Percentiles rank a stretch among this genome's conserved stretches.
Conservation (phyloP, 2,329 filamentous ascomycete genomes). For the Corinectria fuckeliana region DNA sequence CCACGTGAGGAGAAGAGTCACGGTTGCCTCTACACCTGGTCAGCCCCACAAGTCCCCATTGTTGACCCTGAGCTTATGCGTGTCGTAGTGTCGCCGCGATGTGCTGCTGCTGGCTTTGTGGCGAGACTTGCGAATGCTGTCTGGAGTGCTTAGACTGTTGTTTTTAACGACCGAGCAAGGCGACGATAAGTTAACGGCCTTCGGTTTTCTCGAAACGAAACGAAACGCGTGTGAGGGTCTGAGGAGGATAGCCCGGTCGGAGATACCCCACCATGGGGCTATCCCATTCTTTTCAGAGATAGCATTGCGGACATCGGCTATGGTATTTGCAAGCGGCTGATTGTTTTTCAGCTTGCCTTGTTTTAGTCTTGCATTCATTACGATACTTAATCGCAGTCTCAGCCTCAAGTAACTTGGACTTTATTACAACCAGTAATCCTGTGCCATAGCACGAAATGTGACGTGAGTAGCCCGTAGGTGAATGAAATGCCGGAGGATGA, state of each 20-base stretch:
- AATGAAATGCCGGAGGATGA: too few species aligned
- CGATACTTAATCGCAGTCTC: background rate
- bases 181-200: background rate
- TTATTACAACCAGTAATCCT: too few species aligned
- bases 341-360: background rate
- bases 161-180: slow-evolving; percentile 36
- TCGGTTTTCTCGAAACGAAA: background rate
- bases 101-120: slow-evolving; percentile 54
- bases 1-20: slow-evolving; percentile 49
- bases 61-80: background rate
- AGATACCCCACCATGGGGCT: background rate
- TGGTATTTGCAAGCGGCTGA: background rate
- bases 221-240: background rate
- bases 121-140: slow-evolving; percentile 53
- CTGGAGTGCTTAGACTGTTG: slow-evolving; percentile 50
- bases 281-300: background rate
- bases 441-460: too few species aligned
- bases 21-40: slow-evolving; percentile 51
- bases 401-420: too few species aligned
- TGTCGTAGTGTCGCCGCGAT: slow-evolving; percentile 45
- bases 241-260: background rate
- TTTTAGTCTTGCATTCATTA: background rate
- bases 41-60: slow-evolving; percentile 12
- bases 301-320: background rate
- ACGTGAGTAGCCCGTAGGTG: too few species aligned